Base-by-base conservation (phyloP, 192 early-diverging fungal genomes). In the Backusella westeae region DNA sequence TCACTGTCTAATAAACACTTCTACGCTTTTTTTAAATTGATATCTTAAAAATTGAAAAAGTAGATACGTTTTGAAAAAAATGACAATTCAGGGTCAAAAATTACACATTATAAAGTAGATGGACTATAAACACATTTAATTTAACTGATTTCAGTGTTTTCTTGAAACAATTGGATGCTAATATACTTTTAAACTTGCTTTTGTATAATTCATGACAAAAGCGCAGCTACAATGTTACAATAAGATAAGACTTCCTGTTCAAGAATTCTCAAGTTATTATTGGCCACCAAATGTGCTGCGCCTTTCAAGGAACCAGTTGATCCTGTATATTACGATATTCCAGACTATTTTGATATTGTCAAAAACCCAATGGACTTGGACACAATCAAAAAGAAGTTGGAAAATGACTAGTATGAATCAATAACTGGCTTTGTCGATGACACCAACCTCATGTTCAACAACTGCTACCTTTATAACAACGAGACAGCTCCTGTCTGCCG, bases 221-320 rank as follows among this genome's bases (percentile, higher is more conserved):
- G 42, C 12, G 42, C 14, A 44, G 14, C 42, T 23, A 2, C 23
- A 41, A 46, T 44, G 69, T 32, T 26, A 21, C 39, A 7, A 14
- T 14, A 1, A 4, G 69, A 70, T 6, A 36, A 36, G n/a, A 5
- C 19, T 1, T 68, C 38, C n/a, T 39, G 67, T 2, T 14, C 14
- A 7, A 68, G 44, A 21, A 70, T 72, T 9, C 7, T 97, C n/a
- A 90, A 89, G 49, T 81, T 87, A 4, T 81, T 96, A 29, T 93
- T 93, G 72, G 85, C 88, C 53, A 90, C 94, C 71, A 92, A 92
- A 72, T 90, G 92, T 49, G 92, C 95, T 3, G 85, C 81, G 8
- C 89, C 92, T 19, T 99, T 99, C 81, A 85, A 94, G 35, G 72
- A 90, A 4, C 94, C 94, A 4, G 93, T 94, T 0, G 93, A 96